These are phyloP conservation scores for Fusarium equiseti DNA, from an alignment of 2,329 filamentous ascomycete genomes.

Conservation along the genomic window DNA sequence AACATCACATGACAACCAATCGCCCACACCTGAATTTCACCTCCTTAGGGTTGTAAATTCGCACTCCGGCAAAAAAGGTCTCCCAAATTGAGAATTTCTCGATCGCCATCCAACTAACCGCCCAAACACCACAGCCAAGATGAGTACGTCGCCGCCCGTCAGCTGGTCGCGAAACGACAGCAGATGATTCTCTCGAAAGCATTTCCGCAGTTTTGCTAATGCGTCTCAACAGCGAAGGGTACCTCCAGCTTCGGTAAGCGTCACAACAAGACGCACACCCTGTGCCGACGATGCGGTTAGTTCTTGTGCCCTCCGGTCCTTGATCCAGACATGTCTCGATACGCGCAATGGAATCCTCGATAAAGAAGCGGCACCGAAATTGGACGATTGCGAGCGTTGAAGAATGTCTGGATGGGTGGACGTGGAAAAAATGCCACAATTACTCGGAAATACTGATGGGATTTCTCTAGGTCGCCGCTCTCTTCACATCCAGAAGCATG, in stretches of 20 bases:
- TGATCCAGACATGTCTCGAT: conserved; percentile 32
- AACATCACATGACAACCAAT: conserved; percentile 48
- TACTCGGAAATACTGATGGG: conserved; percentile 44
- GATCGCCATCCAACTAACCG: conserved; percentile 56
- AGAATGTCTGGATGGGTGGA: conserved; percentile 24
- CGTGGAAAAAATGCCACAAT: conserved; percentile 6
- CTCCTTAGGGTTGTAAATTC: conserved; percentile 53
- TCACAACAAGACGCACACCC: conserved; percentile 98
- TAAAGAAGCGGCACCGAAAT: conserved; percentile 17
- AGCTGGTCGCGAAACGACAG: conserved; percentile 30
- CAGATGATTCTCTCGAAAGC: conserved; percentile 35
- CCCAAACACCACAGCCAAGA: conserved; percentile 64
- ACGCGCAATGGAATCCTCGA: conserved; percentile 25
- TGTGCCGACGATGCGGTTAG: conserved; percentile 98
- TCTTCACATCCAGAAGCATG: conserved; percentile 99
- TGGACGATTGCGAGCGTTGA: conserved; percentile 29
- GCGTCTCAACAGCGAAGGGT: conserved; percentile 63
- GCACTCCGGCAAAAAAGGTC: conserved; percentile 56
- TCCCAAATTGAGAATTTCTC: conserved; percentile 53
- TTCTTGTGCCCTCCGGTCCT: conserved; percentile 51
- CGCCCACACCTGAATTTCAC: conserved; percentile 34
- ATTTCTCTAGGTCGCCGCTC: conserved; percentile 82
- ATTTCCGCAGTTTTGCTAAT: conserved; percentile 42
- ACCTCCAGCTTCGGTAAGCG: conserved; percentile 71
- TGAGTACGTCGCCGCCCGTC: conserved; percentile 62